Percentiles rank a stretch among this genome's conserved stretches.
These are phyloP conservation scores for Erythrophleum fordii DNA, from an alignment of 306 rosid species.

Conservation along the genomic window DNA sequence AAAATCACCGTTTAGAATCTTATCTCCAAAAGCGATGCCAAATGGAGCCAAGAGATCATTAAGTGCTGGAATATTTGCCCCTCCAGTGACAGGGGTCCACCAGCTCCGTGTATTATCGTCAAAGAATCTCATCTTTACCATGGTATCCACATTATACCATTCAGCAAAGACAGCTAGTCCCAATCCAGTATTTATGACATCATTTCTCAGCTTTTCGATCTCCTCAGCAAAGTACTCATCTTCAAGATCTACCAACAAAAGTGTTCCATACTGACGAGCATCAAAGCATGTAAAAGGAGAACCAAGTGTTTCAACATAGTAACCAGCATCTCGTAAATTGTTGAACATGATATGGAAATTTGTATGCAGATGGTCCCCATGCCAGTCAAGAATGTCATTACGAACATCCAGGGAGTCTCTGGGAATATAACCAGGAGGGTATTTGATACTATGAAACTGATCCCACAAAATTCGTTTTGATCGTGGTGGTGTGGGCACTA, in stretches of 20 bases:
- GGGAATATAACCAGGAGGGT: conserved; percentile 98
- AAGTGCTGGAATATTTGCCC: conserved; percentile 90
- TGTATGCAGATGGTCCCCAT: conserved; percentile 96
- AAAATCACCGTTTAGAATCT: conserved; percentile 91
- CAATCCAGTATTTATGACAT: conserved; percentile 82
- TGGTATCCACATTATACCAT: conserved; percentile 96
- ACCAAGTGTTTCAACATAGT: conserved; percentile 88
- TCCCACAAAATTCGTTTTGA: conserved; percentile 93
- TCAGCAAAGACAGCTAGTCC: conserved; percentile 93
- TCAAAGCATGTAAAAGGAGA: conserved; percentile 96
- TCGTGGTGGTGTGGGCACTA: conserved; percentile 86
- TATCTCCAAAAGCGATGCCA: conserved; percentile 96
- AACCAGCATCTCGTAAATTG: conserved; percentile 90
- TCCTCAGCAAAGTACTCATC: conserved; percentile 95
- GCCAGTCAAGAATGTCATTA: conserved; percentile 99
- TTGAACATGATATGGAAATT: conserved; percentile 97
- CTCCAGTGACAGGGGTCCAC: conserved; percentile 99
- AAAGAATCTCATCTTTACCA: conserved; percentile 97
- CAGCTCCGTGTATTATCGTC: conserved; percentile 97
- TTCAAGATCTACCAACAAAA: conserved; percentile 93
- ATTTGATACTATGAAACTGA: conserved; percentile 94
- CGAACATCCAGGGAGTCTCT: conserved; percentile 98
- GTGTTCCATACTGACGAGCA: conserved; percentile 92
- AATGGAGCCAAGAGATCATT: conserved; percentile 94
- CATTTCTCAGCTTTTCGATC: conserved; percentile 89